phyloP scores from a whole-genome alignment of 2,329 filamentous ascomycete species.

The Penicillium nordicum region DNA sequence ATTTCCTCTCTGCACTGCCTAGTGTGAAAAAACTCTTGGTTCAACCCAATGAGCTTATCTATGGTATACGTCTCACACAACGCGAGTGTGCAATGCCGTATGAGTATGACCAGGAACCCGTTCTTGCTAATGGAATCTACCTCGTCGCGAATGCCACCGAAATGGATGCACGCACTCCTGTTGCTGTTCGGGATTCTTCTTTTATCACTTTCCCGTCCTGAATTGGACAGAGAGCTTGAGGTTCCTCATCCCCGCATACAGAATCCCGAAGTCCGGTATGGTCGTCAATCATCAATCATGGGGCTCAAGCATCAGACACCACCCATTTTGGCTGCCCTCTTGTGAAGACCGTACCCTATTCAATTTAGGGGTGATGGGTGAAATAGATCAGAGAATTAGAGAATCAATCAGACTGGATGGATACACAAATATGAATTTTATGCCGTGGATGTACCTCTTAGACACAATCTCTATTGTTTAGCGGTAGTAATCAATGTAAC shows the following conservation, averaged over 20 bases:
- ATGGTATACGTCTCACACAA: neutral
- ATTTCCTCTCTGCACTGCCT: neutral
- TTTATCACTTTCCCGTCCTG: neutral
- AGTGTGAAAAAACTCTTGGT: neutral
- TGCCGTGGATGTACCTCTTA: neutral
- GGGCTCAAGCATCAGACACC: neutral
- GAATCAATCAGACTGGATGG: neutral
- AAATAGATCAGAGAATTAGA: neutral
- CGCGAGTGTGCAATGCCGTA: neutral
- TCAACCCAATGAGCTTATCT: neutral
- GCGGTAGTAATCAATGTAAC: neutral
- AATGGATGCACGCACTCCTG: neutral
- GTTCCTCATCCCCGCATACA: neutral
- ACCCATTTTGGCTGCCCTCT: neutral
- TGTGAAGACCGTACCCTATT: neutral
- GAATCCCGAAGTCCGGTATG: neutral
- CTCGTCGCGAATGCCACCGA: neutral
- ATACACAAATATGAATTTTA: neutral
- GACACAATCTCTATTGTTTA: neutral
- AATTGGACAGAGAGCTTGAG: neutral
- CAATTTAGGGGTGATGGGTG: neutral
- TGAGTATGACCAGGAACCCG: neutral
- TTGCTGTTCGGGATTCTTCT: neutral
- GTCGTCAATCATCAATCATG: neutral
- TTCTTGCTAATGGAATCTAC: conserved; percentile 1